phyloP scores from a whole-genome alignment of 768 basidiomycete species.

The Auricularia auricula-judae region DNA sequence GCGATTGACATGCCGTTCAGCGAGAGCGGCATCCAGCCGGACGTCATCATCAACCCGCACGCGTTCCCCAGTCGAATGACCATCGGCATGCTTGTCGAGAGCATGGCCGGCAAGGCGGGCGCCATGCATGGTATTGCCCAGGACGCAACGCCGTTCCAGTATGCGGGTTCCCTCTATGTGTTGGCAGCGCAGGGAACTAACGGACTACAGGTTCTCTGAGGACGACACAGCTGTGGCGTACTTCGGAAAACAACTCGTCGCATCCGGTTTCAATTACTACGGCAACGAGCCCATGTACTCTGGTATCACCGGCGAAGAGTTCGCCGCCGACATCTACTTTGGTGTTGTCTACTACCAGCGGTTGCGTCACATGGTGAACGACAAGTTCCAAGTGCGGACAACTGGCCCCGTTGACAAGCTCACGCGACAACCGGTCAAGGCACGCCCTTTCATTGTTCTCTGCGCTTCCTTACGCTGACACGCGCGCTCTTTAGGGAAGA shows the following conservation, averaged over 20 bases:
- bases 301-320: conserved; percentile 97
- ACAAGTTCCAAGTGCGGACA: conserved; percentile 99
- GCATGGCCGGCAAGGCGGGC: conserved; percentile 98
- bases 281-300: conserved; percentile 99
- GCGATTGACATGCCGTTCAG: conserved; percentile 97
- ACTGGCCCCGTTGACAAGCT: conserved; percentile 94
- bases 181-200: conserved; percentile 4
- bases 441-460: conserved; percentile 22
- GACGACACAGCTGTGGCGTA: conserved; percentile 95
- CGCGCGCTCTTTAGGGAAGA: conserved; percentile 52
- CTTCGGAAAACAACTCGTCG: conserved; percentile 89
- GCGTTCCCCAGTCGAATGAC: conserved; percentile 99
- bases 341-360: conserved; percentile 99
- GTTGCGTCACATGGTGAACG: conserved; percentile 96
- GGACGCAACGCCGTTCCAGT: conserved; percentile 98
- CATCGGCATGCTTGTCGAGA: conserved; percentile 99
- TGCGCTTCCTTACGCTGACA: conserved; percentile 1
- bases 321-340: conserved; percentile 96
- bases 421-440: conserved; percentile 96
- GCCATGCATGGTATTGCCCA: conserved; percentile 98
- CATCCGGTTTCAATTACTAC: conserved; percentile 96
- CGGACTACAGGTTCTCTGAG: conserved; percentile 67
- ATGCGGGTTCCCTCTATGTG: conserved; percentile 18
- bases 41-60: conserved; percentile 99
- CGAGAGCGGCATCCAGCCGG: conserved; percentile 97